Percentiles rank a stretch among this genome's conserved stretches.
phyloP scores from a whole-genome alignment of 352 stramenopile species.

The Globisporangium cylindrosporum region DNA sequence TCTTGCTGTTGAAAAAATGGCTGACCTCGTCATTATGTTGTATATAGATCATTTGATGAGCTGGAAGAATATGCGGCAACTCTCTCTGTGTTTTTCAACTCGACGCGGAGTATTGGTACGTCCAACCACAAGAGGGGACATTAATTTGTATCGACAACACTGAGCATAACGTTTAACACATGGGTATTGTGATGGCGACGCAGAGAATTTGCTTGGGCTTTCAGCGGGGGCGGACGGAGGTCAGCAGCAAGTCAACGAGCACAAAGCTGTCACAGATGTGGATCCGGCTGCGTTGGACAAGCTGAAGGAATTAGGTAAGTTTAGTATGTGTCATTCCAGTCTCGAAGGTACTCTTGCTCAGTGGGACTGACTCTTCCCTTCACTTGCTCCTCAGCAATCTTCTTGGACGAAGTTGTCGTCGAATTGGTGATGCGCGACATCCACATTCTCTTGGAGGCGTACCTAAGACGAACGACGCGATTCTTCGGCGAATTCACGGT shows the following conservation, averaged over 20 bases:
- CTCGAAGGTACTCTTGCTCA: neutral
- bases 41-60: slow-evolving; percentile 44
- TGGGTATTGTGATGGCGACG: neutral
- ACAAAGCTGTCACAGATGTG: slow-evolving; percentile 22
- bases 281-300: slow-evolving; percentile 34
- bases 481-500: slow-evolving; percentile 64
- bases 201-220: slow-evolving; percentile 60
- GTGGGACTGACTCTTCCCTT: neutral
- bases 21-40: slow-evolving; percentile 4
- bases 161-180: neutral
- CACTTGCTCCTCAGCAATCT: slow-evolving; percentile 38
- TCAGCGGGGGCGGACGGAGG: slow-evolving; percentile 47
- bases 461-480: slow-evolving; percentile 51
- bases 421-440: slow-evolving; percentile 78
- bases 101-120: slow-evolving; percentile 61
- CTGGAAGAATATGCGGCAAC: slow-evolving; percentile 71
- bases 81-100: slow-evolving; percentile 73
- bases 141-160: neutral
- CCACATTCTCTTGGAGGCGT: slow-evolving; percentile 61
- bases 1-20: neutral
- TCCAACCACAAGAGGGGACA: neutral
- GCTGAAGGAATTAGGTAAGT: slow-evolving; percentile 53
- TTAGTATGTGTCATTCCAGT: neutral
- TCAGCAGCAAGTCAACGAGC: slow-evolving; percentile 54
- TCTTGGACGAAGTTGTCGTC: slow-evolving; percentile 77